Evolutionary conservation across 371 early-diverging fungal genomes (phyloP).

Genomic region (Circinella umbellata): DNA sequence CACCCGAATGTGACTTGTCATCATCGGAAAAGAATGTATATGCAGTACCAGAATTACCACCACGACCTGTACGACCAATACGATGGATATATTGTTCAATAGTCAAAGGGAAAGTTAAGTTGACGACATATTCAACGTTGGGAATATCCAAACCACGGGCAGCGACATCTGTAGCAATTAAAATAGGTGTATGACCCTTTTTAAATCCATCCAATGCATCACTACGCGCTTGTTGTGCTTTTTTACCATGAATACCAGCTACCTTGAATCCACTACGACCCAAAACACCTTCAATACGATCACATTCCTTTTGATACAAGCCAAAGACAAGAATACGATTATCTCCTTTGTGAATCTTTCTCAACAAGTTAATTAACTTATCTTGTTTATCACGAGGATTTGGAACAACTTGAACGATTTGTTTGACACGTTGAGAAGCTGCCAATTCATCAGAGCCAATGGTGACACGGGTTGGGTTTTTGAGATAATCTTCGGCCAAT

Average conservation of each 20-base stretch:
- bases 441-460: constrained; percentile 93
- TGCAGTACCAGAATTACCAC: constrained; percentile 89
- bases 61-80: constrained; percentile 97
- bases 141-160: constrained; percentile 98
- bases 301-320: constrained; percentile 94
- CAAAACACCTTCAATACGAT: constrained; percentile 75
- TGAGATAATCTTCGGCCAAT: constrained; percentile 85
- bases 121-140: constrained; percentile 97
- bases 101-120: constrained; percentile 96
- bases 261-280: constrained; percentile 81
- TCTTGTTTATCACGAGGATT: constrained; percentile 80
- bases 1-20: constrained; percentile 92
- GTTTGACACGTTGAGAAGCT: constrained; percentile 90
- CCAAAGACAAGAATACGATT: constrained; percentile 92
- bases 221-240: constrained; percentile 73
- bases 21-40: constrained; percentile 95
- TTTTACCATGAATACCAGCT: constrained; percentile 86
- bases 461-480: constrained; percentile 87
- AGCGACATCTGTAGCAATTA: constrained; percentile 95
- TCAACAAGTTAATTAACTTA: constrained; percentile 79
- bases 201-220: constrained; percentile 76
- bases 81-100: constrained; percentile 95
- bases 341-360: constrained; percentile 78
- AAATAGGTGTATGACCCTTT: constrained; percentile 71
- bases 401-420: constrained; percentile 91